Percentiles rank a stretch among this genome's conserved stretches.
Conservation (phyloP, 2,329 filamentous ascomycete genomes). For the Aspergillus phoenicis region DNA sequence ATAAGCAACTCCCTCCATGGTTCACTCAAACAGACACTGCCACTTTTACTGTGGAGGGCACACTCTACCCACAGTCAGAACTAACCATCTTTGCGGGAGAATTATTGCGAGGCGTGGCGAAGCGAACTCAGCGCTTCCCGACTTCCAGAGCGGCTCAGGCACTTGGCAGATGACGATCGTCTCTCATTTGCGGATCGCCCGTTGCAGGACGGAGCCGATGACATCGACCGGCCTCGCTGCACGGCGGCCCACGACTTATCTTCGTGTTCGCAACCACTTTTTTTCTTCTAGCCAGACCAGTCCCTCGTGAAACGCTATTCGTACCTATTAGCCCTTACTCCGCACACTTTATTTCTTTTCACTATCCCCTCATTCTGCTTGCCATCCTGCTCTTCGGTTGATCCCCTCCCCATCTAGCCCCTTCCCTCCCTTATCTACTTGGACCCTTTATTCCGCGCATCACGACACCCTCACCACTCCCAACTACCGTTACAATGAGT, state of each 20-base stretch:
- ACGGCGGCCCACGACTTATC: constrained; percentile 30
- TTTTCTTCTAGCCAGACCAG: constrained; percentile 11
- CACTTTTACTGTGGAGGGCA: not conserved
- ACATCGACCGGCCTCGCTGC: constrained; percentile 37
- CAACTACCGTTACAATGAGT: constrained; percentile 45
- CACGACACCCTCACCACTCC: constrained; percentile 6
- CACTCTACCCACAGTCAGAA: not conserved
- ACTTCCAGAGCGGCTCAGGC: constrained; percentile 16
- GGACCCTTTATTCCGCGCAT: constrained; percentile 13
- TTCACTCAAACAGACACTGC: not conserved
- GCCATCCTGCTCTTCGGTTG: not conserved
- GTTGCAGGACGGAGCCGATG: constrained; percentile 32
- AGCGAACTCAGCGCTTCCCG: not conserved
- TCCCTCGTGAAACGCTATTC: constrained; percentile 1
- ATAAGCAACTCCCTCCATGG: not conserved
- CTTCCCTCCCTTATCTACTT: constrained; percentile 27
- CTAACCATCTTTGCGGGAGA: not conserved
- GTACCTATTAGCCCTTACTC: not conserved
- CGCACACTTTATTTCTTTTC: not conserved
- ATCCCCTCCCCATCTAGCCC: constrained; percentile 8
- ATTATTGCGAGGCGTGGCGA: not conserved
- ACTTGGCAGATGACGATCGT: constrained; percentile 58
- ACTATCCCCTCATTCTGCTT: not conserved
- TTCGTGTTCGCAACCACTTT: constrained; percentile 23
- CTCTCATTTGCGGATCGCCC: constrained; percentile 49